These are phyloP conservation scores for Xylariales sp. DNA, from an alignment of 2,329 filamentous ascomycete species.

Conservation along the genomic window DNA sequence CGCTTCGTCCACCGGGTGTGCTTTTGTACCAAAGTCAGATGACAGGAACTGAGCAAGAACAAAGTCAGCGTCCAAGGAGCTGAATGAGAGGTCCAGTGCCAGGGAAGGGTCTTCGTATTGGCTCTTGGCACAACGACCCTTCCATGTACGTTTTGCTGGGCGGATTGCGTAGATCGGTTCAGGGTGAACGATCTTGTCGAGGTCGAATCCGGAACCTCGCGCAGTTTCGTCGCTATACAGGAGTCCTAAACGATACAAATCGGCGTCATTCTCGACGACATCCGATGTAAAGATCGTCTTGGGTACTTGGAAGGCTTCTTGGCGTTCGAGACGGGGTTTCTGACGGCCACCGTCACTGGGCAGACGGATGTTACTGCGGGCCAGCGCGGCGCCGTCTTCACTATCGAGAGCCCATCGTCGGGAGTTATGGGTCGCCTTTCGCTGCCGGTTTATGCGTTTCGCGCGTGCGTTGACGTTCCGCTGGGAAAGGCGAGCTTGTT, in stretches of 20 bases:
- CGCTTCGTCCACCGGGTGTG: neutral
- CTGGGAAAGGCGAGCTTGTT: constrained; percentile 3
- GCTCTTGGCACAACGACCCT: neutral
- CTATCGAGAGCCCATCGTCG: constrained; percentile 10
- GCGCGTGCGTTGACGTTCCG: constrained; percentile 4
- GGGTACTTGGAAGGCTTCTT: constrained; percentile 23
- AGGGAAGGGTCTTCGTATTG: neutral
- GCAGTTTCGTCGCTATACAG: constrained; percentile 19
- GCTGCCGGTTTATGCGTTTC: constrained; percentile 11
- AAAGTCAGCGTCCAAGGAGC: neutral
- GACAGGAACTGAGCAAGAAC: constrained; percentile 2
- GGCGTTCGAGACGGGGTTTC: constrained; percentile 21
- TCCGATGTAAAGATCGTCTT: constrained; percentile 14
- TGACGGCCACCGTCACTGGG: constrained; percentile 15
- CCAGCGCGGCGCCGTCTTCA: constrained; percentile 5
- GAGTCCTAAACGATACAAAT: constrained; percentile 22
- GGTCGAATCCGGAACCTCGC: constrained; percentile 17
- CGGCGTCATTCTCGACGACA: constrained; percentile 18
- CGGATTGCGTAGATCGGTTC: constrained; percentile 21
- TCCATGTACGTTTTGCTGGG: constrained; percentile 14
- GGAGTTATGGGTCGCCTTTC: constrained; percentile 7
- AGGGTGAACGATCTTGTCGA: constrained; percentile 19
- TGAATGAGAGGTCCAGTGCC: neutral
- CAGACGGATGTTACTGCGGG: constrained; percentile 12
- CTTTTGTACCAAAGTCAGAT: neutral